Percentiles rank a stretch among this genome's conserved stretches.
These are phyloP conservation scores for Arthrobotrys pseudoclavata DNA, from an alignment of 2,329 filamentous ascomycete species.

Conservation along the genomic window DNA sequence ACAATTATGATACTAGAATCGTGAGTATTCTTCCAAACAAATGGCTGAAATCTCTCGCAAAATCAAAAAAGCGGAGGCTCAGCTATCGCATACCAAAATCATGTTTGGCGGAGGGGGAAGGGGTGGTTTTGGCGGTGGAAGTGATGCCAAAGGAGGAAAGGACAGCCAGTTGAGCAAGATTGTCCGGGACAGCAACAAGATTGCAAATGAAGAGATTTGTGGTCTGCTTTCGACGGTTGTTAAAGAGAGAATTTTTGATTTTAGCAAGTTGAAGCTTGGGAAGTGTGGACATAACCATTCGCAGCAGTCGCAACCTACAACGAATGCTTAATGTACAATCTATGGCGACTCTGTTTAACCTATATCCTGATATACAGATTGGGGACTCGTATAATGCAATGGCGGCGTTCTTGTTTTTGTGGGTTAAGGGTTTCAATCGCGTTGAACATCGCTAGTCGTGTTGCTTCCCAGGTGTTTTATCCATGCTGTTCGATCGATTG, in stretches of 20 bases:
- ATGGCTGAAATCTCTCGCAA: slow-evolving; percentile 89
- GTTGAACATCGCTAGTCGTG: slow-evolving; percentile 25
- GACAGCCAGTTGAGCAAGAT: slow-evolving; percentile 71
- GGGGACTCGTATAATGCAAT: slow-evolving; percentile 34
- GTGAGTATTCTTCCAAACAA: slow-evolving; percentile 92
- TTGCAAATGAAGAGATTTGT: slow-evolving; percentile 71
- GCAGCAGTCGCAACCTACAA: slow-evolving; percentile 39
- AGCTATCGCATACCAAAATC: slow-evolving; percentile 62
- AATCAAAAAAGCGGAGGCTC: slow-evolving; percentile 74
- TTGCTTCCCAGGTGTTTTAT: slow-evolving; percentile 5
- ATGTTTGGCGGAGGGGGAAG: slow-evolving; percentile 65
- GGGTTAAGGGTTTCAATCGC: slow-evolving; percentile 40
- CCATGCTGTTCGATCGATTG: background rate
- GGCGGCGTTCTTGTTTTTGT: slow-evolving; percentile 59
- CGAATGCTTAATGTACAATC: slow-evolving; percentile 26
- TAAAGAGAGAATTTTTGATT: slow-evolving; percentile 63
- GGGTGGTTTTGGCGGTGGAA: slow-evolving; percentile 61
- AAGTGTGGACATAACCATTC: slow-evolving; percentile 54
- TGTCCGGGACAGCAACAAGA: slow-evolving; percentile 72
- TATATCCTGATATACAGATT: slow-evolving; percentile 15
- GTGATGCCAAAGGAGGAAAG: slow-evolving; percentile 65
- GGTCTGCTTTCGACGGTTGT: slow-evolving; percentile 66
- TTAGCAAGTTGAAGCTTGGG: slow-evolving; percentile 57
- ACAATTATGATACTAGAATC: slow-evolving; percentile 70
- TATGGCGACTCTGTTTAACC: background rate